Base-by-base conservation (phyloP, 2,329 filamentous ascomycete genomes). In the Curvularia spicifera region DNA sequence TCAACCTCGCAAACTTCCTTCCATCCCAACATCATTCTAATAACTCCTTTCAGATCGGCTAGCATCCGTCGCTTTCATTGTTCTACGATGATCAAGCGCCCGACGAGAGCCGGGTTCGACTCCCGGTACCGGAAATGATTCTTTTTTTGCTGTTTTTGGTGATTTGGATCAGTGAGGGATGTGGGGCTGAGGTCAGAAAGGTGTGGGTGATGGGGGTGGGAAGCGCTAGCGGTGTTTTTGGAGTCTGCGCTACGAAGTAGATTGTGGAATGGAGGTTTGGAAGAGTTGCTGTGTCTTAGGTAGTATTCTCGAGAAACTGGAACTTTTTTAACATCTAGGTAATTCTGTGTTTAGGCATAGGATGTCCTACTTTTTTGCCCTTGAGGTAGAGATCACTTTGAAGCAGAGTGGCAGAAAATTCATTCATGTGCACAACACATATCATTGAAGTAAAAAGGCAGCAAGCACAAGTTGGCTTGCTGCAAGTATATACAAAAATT, bases 401-500 rank as follows among this genome's bases (percentile, higher is more conserved):
- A 13, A 13, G 3, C 31, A 33, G 4, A 33, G 3, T 3, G 5
- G 9, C 13, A n/a, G 33, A n/a, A 2, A n/a, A 37, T 10, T 4
- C 7, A 22, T 12, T 22, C n/a, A 24, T 47, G 15, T 46, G 39
- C 43, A 8, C 51, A 58, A 58, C 51, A 59, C 56, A 55, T 59
- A 6, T 59, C 56, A 59, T 59, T 59, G 39, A 56, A 40, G 45
- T 26, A 46, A 52, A 44, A 28, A 18, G 10, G 37, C 26, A 46
- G 28, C 40, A 51, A 59, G 18, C 20, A 22, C 12, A 42, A 4
- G 4, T 10, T 20, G 46, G 18, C 13, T 33, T 42, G 28, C 48
- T 28, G 42, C 48, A 59, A 55, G 33, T 57, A 57, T 39, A 46
- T 66, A 66, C 64, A 66, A 65, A 61, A 66, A 66, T 22, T 53